These are phyloP conservation scores for Mikania micrantha DNA, from an alignment of 129 eudicot genomes.

Conservation along the genomic window DNA sequence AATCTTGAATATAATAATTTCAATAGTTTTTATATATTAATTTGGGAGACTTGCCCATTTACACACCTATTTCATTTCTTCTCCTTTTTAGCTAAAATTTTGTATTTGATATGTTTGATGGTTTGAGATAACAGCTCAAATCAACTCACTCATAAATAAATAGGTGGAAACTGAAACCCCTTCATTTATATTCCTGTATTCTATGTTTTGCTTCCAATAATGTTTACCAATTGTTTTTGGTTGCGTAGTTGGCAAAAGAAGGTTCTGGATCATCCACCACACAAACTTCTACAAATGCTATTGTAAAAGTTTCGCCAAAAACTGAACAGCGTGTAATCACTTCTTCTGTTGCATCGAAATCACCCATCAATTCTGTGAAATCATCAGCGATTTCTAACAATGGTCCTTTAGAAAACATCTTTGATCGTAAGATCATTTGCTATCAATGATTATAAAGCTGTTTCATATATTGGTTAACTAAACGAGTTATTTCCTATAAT, in stretches of 20 bases:
- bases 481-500: neutral
- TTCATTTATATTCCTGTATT: neutral
- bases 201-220: neutral
- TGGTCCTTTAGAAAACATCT: conserved; percentile 1
- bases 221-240: neutral
- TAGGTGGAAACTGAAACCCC: neutral
- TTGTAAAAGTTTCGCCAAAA: neutral
- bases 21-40: neutral
- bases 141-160: neutral
- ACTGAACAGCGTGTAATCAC: neutral
- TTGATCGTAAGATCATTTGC: conserved; percentile 15
- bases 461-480: neutral
- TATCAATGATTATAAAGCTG: neutral
- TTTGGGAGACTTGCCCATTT: neutral
- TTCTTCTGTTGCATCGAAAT: conserved; percentile 7
- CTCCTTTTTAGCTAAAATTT: neutral
- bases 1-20: neutral
- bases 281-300: conserved; percentile 11
- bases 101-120: neutral
- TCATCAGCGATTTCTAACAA: conserved; percentile 7
- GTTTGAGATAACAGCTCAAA: neutral
- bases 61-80: neutral
- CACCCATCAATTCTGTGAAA: conserved; percentile 9
- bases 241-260: conserved; percentile 35
- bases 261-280: conserved; percentile 1